A percentile compares a stretch with the other conserved stretches of the same genome.
Evolutionary conservation across 257 asterid species (phyloP).

Genomic region (Cordia subcordata): DNA sequence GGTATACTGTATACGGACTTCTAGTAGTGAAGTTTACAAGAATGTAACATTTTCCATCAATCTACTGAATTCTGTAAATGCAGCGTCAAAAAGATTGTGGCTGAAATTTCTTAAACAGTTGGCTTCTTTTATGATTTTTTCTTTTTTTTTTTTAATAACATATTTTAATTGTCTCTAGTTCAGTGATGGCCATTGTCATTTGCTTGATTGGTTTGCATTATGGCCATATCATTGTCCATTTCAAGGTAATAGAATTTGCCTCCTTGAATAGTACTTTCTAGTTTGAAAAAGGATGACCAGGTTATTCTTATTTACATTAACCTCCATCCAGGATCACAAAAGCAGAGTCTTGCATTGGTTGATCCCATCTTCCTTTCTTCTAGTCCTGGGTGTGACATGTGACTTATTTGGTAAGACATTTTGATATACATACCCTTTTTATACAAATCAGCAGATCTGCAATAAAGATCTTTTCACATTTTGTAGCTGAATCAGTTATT

Average conservation of each 20-base stretch:
- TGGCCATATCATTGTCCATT: constrained; percentile 60
- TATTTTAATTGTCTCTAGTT: constrained; percentile 19
- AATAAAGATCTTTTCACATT: no score
- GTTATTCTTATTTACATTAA: not conserved
- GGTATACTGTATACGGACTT: constrained; percentile 30
- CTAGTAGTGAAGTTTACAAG: no score
- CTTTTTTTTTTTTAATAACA: no score
- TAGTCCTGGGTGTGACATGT: constrained; percentile 35
- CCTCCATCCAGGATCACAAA: constrained; percentile 53
- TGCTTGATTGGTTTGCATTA: constrained; percentile 62
- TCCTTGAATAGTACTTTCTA: not conserved
- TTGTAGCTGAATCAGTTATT: no score
- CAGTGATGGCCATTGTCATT: constrained; percentile 59
- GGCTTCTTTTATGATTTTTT: no score
- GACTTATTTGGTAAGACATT: constrained; percentile 39
- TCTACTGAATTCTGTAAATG: no score
- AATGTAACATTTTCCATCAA: no score
- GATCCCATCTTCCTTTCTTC: constrained; percentile 36
- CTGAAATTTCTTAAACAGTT: no score
- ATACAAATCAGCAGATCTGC: no score
- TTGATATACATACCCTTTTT: no score
- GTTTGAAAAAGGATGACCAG: not conserved
- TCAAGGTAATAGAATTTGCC: constrained; percentile 39
- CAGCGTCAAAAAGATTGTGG: no score
- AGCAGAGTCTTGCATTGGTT: constrained; percentile 52